These are phyloP conservation scores for Barbatosphaeria neglecta DNA, from an alignment of 495 filamentous ascomycete genomes.

Conservation along the genomic window DNA sequence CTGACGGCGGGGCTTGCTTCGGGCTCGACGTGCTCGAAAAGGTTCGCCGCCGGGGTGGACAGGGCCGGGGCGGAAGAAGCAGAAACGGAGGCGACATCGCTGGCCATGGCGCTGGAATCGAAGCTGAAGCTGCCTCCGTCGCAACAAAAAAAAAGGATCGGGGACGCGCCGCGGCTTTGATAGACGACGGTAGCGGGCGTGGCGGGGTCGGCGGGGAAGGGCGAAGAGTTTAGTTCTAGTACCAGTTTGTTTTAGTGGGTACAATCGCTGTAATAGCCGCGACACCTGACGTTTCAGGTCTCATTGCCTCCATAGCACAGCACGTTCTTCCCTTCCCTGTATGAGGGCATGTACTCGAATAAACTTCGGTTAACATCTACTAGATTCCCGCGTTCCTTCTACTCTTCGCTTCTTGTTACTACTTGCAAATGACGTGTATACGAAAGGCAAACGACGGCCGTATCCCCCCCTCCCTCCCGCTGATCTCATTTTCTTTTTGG, in stretches of 20 bases:
- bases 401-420: background rate
- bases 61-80: constrained; percentile 69
- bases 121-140: background rate
- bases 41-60: constrained; percentile 75
- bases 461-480: background rate
- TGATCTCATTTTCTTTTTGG: background rate
- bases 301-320: too few species aligned
- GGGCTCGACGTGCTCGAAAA: constrained; percentile 50
- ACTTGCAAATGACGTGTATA: background rate
- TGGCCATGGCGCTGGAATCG: constrained; percentile 15
- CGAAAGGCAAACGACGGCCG: background rate
- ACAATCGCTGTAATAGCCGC: too few species aligned
- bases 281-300: too few species aligned
- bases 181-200: too few species aligned
- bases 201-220: too few species aligned
- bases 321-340: too few species aligned
- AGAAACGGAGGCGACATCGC: constrained; percentile 19
- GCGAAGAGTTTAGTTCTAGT: too few species aligned
- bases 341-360: too few species aligned
- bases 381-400: background rate
- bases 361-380: too few species aligned
- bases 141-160: too few species aligned
- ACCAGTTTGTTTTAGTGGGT: too few species aligned
- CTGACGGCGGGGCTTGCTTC: constrained; percentile 22
- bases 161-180: too few species aligned